phyloP scores from a whole-genome alignment of 805 yeast species.

The Danielia oregonensis region DNA sequence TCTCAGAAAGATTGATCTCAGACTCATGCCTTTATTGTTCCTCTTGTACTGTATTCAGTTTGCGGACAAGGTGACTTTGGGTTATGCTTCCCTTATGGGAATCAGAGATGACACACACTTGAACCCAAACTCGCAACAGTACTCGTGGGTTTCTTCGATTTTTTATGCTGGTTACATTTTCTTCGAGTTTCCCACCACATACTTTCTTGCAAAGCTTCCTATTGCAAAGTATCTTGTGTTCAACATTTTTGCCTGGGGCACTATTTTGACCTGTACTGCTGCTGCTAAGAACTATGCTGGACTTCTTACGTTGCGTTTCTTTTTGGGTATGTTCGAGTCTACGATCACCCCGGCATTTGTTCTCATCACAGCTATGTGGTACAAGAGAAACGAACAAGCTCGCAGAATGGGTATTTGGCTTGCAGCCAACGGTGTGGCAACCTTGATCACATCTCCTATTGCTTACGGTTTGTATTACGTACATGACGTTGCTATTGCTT shows the following conservation, averaged over 20 bases:
- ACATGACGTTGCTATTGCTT: slow-evolving; percentile 14
- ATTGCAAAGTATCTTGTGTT: slow-evolving; percentile 5
- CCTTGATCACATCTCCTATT: slow-evolving; percentile 10
- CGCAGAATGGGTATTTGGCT: slow-evolving; percentile 26
- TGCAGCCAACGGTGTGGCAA: slow-evolving; percentile 23
- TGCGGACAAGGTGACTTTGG: slow-evolving; percentile 22
- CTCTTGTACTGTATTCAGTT: slow-evolving; percentile 24
- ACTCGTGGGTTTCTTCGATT: slow-evolving; percentile 27
- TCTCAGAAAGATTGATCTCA: slow-evolving; percentile 31
- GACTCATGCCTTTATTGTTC: slow-evolving; percentile 28
- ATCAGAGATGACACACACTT: slow-evolving; percentile 22
- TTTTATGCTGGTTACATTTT: slow-evolving; percentile 23
- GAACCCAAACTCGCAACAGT: slow-evolving; percentile 18
- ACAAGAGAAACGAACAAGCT: slow-evolving; percentile 31
- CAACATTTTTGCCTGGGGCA: slow-evolving; percentile 17
- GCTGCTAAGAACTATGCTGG: slow-evolving; percentile 34
- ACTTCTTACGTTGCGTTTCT: slow-evolving; percentile 28
- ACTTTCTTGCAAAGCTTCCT: slow-evolving; percentile 16
- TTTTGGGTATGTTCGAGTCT: slow-evolving; percentile 35
- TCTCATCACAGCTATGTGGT: slow-evolving; percentile 30
- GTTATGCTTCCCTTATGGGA: slow-evolving; percentile 22
- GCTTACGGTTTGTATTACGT: slow-evolving; percentile 31
- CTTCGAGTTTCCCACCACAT: slow-evolving; percentile 20
- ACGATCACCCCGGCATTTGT: slow-evolving; percentile 33
- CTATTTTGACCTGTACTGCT: slow-evolving; percentile 20